A percentile compares a stretch with the other conserved stretches of the same genome.
Evolutionary conservation across 2,329 filamentous ascomycete species (phyloP).

Genomic region (Exophiala calicioides): DNA sequence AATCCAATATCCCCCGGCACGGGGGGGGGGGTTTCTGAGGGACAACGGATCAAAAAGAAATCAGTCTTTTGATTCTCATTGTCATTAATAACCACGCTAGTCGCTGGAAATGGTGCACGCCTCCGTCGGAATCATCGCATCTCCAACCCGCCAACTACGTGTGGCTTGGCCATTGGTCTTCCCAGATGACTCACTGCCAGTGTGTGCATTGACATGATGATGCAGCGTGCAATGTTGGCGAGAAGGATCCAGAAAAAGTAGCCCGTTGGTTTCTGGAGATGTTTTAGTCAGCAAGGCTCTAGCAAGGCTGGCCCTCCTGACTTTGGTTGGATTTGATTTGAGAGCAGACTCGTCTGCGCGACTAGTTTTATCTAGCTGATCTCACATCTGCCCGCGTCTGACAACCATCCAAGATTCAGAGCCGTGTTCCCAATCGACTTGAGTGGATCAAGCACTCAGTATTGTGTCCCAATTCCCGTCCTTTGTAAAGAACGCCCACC

Average conservation of each 20-base stretch:
- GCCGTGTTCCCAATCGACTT: not conserved
- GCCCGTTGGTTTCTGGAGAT: not conserved
- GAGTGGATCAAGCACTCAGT: not conserved
- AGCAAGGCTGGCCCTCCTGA: slow-evolving; percentile 27
- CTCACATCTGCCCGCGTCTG: not conserved
- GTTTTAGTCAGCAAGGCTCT: slow-evolving; percentile 28
- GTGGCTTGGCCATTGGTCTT: no score
- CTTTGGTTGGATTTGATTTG: not conserved
- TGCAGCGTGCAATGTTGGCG: no score
- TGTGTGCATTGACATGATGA: no score
- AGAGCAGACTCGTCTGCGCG: not conserved
- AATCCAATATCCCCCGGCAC: no score
- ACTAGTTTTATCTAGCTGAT: not conserved
- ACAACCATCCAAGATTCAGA: slow-evolving; percentile 1
- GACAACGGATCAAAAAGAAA: no score
- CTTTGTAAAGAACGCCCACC: not conserved
- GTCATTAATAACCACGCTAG: no score
- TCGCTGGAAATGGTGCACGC: no score
- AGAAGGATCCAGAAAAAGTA: not conserved
- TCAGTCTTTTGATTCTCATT: no score
- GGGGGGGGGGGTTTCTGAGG: no score
- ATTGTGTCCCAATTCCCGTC: not conserved
- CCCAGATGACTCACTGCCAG: no score
- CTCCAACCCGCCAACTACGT: no score
- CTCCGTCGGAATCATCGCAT: no score